Evolutionary conservation across 2,329 filamentous ascomycete species (phyloP).

Genomic region (Fusarium agapanthi): DNA sequence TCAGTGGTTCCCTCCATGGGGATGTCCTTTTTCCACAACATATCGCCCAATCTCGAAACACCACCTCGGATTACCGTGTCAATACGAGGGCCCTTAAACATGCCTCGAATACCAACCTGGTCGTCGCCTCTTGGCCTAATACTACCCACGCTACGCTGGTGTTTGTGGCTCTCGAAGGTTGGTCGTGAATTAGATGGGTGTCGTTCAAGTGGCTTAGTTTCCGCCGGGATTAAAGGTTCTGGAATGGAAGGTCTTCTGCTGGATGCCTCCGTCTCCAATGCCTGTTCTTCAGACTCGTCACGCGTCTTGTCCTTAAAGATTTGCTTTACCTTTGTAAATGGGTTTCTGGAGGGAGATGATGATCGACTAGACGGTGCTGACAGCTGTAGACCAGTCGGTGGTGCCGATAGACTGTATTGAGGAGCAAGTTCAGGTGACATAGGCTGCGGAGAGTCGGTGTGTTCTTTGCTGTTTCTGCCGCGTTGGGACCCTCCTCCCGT

Average conservation of each 20-base stretch:
- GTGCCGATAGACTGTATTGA: slow-evolving; percentile 60
- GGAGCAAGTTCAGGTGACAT: slow-evolving; percentile 63
- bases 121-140: slow-evolving; percentile 53
- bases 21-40: slow-evolving; percentile 64
- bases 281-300: slow-evolving; percentile 51
- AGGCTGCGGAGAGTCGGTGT: slow-evolving; percentile 57
- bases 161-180: slow-evolving; percentile 58
- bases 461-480: slow-evolving; percentile 52
- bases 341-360: slow-evolving; percentile 70
- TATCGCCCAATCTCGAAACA: slow-evolving; percentile 65
- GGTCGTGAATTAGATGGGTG: slow-evolving; percentile 43
- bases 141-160: slow-evolving; percentile 59
- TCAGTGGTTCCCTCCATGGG: slow-evolving; percentile 48
- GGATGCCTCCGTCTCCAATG: slow-evolving; percentile 47
- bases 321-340: slow-evolving; percentile 63
- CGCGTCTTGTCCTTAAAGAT: slow-evolving; percentile 65
- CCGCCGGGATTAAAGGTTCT: slow-evolving; percentile 38
- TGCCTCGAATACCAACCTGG: slow-evolving; percentile 60
- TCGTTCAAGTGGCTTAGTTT: slow-evolving; percentile 48
- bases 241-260: slow-evolving; percentile 39
- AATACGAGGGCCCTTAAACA: slow-evolving; percentile 81
- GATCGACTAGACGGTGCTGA: slow-evolving; percentile 71
- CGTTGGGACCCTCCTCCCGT: slow-evolving; percentile 61
- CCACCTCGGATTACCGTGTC: slow-evolving; percentile 73
- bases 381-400: slow-evolving; percentile 68